These are phyloP conservation scores for Trypanosoma brucei DNA, from an alignment of 208 protist genomes.

Conservation along the genomic window DNA sequence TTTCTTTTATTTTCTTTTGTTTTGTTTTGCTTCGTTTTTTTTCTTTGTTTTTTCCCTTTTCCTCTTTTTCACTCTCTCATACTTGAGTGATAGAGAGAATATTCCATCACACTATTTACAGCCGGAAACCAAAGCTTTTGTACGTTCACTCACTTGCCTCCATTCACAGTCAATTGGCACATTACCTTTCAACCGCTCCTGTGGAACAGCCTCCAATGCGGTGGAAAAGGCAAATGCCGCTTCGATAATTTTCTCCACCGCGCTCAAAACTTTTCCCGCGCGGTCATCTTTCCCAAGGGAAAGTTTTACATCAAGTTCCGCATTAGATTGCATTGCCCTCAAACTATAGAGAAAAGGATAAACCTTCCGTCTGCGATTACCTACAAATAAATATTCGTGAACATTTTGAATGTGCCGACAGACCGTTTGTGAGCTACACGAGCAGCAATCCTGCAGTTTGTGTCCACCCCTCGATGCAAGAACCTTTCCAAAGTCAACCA, in stretches of 20 bases:
- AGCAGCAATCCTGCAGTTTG: constrained; percentile 72
- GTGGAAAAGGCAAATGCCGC: constrained; percentile 71
- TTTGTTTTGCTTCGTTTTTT: no score
- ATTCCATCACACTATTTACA: no score
- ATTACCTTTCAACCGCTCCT: no score
- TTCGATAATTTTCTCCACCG: constrained; percentile 41
- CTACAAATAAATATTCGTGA: constrained; percentile 82
- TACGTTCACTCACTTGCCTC: no score
- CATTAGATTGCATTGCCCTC: constrained; percentile 51
- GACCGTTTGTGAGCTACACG: constrained; percentile 56
- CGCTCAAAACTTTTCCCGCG: constrained; percentile 26
- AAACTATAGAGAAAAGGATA: constrained; percentile 72
- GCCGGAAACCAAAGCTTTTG: no score
- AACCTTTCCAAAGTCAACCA: constrained; percentile 63
- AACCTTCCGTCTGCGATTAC: constrained; percentile 61
- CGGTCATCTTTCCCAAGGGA: constrained; percentile 24
- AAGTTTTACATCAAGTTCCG: constrained; percentile 33
- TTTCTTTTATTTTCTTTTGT: no score
- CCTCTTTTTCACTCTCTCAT: no score
- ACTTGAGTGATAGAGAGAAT: no score
- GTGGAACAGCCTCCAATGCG: constrained; percentile 53
- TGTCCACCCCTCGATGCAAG: constrained; percentile 46
- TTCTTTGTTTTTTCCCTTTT: no score
- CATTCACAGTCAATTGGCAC: no score
- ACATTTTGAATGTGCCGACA: constrained; percentile 88